These are phyloP conservation scores for Amphirosellinia nigrospora DNA, from an alignment of 495 filamentous ascomycete species.

Conservation along the genomic window DNA sequence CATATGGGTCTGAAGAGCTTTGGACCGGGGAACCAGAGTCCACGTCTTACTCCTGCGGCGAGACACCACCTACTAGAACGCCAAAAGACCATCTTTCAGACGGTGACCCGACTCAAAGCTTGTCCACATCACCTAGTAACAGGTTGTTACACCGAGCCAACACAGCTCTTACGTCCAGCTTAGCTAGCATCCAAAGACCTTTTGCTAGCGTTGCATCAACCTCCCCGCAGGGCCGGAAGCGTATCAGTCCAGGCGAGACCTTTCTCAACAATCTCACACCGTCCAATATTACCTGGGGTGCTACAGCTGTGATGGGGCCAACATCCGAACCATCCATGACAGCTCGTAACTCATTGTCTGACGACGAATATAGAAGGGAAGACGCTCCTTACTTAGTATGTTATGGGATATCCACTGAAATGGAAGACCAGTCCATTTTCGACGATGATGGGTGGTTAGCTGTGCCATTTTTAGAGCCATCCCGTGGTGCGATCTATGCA, in stretches of 20 bases:
- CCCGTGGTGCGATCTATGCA: constrained; percentile 63
- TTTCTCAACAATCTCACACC: constrained; percentile 65
- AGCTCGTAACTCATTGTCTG: constrained; percentile 53
- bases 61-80: constrained; percentile 66
- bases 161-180: constrained; percentile 65
- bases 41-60: constrained; percentile 63
- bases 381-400: constrained; percentile 49
- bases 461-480: constrained; percentile 71
- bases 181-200: constrained; percentile 75
- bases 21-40: constrained; percentile 57
- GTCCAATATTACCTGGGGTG: constrained; percentile 69
- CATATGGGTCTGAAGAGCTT: constrained; percentile 62
- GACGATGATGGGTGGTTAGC: constrained; percentile 75
- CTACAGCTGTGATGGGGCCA: constrained; percentile 62
- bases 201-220: constrained; percentile 72
- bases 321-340: constrained; percentile 49
- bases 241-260: constrained; percentile 70
- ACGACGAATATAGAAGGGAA: constrained; percentile 51
- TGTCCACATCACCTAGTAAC: constrained; percentile 76
- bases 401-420: constrained; percentile 62
- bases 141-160: constrained; percentile 56
- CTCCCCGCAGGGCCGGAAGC: constrained; percentile 74
- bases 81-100: constrained; percentile 43
- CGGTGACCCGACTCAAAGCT: constrained; percentile 56
- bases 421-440: constrained; percentile 79